Evolutionary conservation across 768 basidiomycete genomes (phyloP).

Genomic region (Kwoniella sp.): DNA sequence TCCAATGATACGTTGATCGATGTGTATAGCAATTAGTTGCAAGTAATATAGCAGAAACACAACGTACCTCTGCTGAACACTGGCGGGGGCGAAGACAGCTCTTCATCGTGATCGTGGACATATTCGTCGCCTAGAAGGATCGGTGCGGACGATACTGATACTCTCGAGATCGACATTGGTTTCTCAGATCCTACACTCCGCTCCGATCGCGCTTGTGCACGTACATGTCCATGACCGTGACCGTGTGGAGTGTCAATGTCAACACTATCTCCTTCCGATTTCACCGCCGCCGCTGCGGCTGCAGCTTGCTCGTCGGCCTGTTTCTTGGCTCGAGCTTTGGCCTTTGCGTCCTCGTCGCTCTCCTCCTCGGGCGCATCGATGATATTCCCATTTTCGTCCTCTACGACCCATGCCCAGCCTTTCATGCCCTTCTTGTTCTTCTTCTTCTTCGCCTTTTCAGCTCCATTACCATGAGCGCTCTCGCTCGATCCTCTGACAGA

Average conservation of each 20-base stretch:
- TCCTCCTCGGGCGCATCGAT: slow-evolving; percentile 19
- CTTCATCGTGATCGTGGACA: background rate
- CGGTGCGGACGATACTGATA: background rate
- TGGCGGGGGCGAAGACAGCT: background rate
- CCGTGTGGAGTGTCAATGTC: too few relatives aligned
- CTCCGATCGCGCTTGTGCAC: background rate
- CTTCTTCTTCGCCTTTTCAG: slow-evolving; percentile 19
- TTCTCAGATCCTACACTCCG: background rate
- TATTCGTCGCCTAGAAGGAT: background rate
- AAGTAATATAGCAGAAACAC: background rate
- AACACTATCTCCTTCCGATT: too few relatives aligned
- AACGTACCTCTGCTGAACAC: background rate
- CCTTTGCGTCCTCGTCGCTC: background rate
- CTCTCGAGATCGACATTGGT: background rate
- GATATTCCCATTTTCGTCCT: slow-evolving; percentile 37
- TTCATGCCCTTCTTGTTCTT: slow-evolving; percentile 35
- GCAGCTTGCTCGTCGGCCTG: background rate
- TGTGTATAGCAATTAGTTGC: too few relatives aligned
- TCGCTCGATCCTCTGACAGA: slow-evolving; percentile 22
- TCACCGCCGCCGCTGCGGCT: background rate
- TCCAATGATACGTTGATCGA: too few relatives aligned
- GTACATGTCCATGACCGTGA: too few relatives aligned
- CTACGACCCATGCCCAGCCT: slow-evolving; percentile 32
- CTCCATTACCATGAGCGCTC: slow-evolving; percentile 6
- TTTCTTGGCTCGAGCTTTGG: background rate